A percentile compares a stretch with the other conserved stretches of the same genome.
phyloP scores from a whole-genome alignment of 768 basidiomycete species.

The Podaxis sp. region DNA sequence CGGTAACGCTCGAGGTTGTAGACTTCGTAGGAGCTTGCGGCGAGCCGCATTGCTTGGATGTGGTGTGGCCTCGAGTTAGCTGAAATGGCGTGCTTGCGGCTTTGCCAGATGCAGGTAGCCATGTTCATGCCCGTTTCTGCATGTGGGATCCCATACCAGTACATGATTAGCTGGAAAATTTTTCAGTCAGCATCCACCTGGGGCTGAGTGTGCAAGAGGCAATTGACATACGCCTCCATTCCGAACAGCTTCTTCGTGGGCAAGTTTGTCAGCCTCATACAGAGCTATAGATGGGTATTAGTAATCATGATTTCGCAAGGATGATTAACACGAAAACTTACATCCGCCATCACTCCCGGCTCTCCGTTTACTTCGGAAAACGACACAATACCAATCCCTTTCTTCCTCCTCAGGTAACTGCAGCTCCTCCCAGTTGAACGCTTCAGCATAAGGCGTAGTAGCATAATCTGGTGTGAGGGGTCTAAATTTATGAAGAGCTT shows the following conservation, averaged over 20 bases:
- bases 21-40: slow-evolving; percentile 72
- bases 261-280: slow-evolving; percentile 82
- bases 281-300: slow-evolving; percentile 46
- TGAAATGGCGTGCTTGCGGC: slow-evolving; percentile 76
- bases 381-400: slow-evolving; percentile 91
- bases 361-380: slow-evolving; percentile 79
- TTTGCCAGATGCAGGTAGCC: slow-evolving; percentile 96
- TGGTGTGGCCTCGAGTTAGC: slow-evolving; percentile 84
- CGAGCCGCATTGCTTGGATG: slow-evolving; percentile 78
- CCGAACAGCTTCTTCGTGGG: slow-evolving; percentile 90
- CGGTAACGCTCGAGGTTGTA: slow-evolving; percentile 79
- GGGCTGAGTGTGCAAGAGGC: slow-evolving; percentile 1
- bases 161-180: slow-evolving; percentile 66
- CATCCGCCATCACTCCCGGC: slow-evolving; percentile 67
- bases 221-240: slow-evolving; percentile 72
- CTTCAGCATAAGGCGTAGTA: slow-evolving; percentile 57
- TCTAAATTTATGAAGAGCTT: slow-evolving; percentile 75
- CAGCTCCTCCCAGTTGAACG: slow-evolving; percentile 89
- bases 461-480: slow-evolving; percentile 67
- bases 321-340: slow-evolving; percentile 33
- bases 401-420: slow-evolving; percentile 67
- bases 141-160: slow-evolving; percentile 92
- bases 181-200: slow-evolving; percentile 13
- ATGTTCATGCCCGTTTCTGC: slow-evolving; percentile 79
- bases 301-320: slow-evolving; percentile 7